Conservation (phyloP, 2,329 filamentous ascomycete genomes). For the Erysiphe neolycopersici region DNA sequence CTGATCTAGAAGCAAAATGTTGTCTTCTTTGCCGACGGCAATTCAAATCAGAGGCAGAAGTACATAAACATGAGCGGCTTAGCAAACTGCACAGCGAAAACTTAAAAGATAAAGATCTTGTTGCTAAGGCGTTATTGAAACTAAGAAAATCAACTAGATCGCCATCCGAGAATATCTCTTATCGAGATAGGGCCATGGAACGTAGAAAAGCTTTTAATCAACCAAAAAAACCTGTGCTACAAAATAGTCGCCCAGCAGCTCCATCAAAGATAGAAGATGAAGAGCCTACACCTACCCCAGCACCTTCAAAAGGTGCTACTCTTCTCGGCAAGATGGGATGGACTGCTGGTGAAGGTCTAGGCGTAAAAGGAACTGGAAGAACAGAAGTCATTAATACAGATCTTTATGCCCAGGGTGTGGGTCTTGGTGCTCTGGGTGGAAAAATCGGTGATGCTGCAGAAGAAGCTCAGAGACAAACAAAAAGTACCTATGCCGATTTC, state of each 20-base stretch:
- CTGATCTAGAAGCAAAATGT: constrained; percentile 27
- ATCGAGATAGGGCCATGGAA: constrained; percentile 36
- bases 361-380: constrained; percentile 32
- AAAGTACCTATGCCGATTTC: constrained; percentile 32
- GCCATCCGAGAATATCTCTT: constrained; percentile 6
- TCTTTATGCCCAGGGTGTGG: constrained; percentile 40
- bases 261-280: constrained; percentile 15
- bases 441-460: constrained; percentile 40
- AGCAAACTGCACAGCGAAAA: constrained; percentile 29
- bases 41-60: constrained; percentile 26
- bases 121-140: constrained; percentile 16
- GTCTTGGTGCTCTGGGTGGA: constrained; percentile 41
- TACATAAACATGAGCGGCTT: constrained; percentile 30
- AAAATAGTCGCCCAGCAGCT: constrained; percentile 12
- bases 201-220: constrained; percentile 35
- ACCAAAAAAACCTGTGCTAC: constrained; percentile 23
- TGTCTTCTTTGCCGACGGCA: constrained; percentile 35
- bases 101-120: constrained; percentile 22
- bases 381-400: constrained; percentile 36
- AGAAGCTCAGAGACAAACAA: constrained; percentile 33
- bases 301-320: constrained; percentile 33
- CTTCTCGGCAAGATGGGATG: constrained; percentile 51
- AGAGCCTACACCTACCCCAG: constrained; percentile 14
- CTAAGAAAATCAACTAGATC: constrained; percentile 12
- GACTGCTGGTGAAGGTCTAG: constrained; percentile 36